phyloP scores from a whole-genome alignment of 768 basidiomycete species.

The Mycena galopus region DNA sequence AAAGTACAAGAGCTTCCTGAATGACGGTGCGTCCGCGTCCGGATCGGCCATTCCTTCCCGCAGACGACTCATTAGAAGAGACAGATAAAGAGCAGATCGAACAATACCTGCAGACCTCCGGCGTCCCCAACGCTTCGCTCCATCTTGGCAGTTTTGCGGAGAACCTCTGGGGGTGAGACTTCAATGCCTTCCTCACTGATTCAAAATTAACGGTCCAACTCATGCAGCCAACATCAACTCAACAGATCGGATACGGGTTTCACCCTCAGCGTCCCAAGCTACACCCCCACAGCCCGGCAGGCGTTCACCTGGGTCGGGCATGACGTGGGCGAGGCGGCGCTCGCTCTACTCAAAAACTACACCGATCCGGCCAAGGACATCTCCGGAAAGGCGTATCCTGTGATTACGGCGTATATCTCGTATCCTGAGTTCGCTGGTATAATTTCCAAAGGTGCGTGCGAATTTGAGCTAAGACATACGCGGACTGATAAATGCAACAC shows the following conservation, averaged over 20 bases:
- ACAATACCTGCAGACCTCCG: slow-evolving; percentile 6
- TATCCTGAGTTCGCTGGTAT: too few relatives aligned
- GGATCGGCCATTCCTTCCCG: too few relatives aligned
- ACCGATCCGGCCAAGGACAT: background rate
- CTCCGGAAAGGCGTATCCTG: background rate
- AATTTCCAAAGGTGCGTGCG: too few relatives aligned
- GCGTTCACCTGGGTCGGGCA: slow-evolving; percentile 18
- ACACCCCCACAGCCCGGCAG: background rate
- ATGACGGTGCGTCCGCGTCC: too few relatives aligned
- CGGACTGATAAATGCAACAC: too few relatives aligned
- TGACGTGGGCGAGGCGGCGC: slow-evolving; percentile 3
- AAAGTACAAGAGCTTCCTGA: background rate
- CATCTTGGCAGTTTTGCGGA: background rate
- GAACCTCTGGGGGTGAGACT: slow-evolving; percentile 6
- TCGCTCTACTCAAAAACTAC: slow-evolving; percentile 18
- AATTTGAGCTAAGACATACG: too few relatives aligned
- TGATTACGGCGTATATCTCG: too few relatives aligned
- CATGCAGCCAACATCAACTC: too few relatives aligned
- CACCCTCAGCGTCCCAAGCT: background rate
- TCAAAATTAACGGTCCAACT: background rate
- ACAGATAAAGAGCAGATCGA: background rate
- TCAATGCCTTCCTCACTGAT: too few relatives aligned
- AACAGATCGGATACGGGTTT: too few relatives aligned
- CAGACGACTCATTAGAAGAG: background rate
- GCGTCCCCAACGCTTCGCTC: slow-evolving; percentile 1